phyloP scores from a whole-genome alignment of 805 yeast genomes.

The Yarrowia divulgata region DNA sequence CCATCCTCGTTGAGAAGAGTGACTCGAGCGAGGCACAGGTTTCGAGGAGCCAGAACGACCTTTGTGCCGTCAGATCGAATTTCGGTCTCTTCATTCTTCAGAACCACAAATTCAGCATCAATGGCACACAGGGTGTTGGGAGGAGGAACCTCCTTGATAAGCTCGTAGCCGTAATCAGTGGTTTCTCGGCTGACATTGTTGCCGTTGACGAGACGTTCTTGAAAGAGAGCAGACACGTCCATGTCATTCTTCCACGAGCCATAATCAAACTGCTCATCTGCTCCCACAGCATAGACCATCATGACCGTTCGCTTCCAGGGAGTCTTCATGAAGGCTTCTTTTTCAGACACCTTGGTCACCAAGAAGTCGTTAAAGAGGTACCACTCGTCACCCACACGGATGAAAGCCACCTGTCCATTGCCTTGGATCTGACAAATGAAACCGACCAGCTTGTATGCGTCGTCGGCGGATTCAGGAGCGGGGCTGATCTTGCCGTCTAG shows the following conservation, averaged over 20 bases:
- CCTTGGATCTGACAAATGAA: slow-evolving; percentile 50
- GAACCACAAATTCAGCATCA: slow-evolving; percentile 94
- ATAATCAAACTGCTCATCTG: slow-evolving; percentile 53
- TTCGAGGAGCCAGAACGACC: slow-evolving; percentile 74
- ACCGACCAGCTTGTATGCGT: slow-evolving; percentile 49
- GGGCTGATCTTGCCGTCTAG: slow-evolving; percentile 18
- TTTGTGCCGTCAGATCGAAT: slow-evolving; percentile 75
- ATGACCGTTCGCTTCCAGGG: slow-evolving; percentile 88
- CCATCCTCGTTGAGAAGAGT: slow-evolving; percentile 79
- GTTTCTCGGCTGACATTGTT: slow-evolving; percentile 57
- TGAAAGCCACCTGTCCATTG: slow-evolving; percentile 51
- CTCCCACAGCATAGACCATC: slow-evolving; percentile 62
- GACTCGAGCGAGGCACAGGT: slow-evolving; percentile 82
- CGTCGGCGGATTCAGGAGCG: not conserved
- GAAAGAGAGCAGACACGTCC: slow-evolving; percentile 70
- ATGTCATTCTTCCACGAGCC: slow-evolving; percentile 59
- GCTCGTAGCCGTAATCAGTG: slow-evolving; percentile 66
- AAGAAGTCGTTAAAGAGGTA: slow-evolving; percentile 88
- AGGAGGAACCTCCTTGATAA: slow-evolving; percentile 78
- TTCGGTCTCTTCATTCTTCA: slow-evolving; percentile 80
- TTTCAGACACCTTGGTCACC: slow-evolving; percentile 74
- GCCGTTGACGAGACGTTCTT: slow-evolving; percentile 76
- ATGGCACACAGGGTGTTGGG: slow-evolving; percentile 85
- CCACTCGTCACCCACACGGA: slow-evolving; percentile 60
- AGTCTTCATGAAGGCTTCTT: slow-evolving; percentile 75